Evolutionary conservation across 768 basidiomycete genomes (phyloP).

Genomic region (Megacollybia marginata): DNA sequence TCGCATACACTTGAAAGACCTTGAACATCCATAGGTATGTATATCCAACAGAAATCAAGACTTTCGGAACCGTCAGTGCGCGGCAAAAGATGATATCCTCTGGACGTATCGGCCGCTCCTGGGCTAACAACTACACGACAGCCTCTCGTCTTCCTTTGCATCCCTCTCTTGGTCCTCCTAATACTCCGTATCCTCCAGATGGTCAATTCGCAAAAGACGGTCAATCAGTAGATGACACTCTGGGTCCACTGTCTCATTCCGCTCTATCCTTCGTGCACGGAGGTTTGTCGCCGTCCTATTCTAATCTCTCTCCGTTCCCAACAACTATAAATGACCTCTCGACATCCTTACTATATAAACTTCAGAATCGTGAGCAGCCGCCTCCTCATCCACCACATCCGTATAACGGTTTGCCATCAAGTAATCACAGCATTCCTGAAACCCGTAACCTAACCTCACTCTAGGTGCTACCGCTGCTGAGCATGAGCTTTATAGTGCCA

Average conservation of each 20-base stretch:
- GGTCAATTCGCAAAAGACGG: slow-evolving; percentile 22
- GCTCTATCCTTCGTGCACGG: slow-evolving; percentile 94
- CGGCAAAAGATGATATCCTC: slow-evolving; percentile 70
- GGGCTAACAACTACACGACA: slow-evolving; percentile 81
- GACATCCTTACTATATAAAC: slow-evolving; percentile 56
- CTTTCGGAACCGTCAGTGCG: slow-evolving; percentile 64
- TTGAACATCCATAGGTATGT: slow-evolving; percentile 57
- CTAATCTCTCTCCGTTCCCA: slow-evolving; percentile 75
- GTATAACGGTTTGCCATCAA: slow-evolving; percentile 63
- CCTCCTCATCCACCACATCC: slow-evolving; percentile 78
- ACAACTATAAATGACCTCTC: slow-evolving; percentile 74
- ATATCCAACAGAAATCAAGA: slow-evolving; percentile 70
- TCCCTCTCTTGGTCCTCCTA: slow-evolving; percentile 56
- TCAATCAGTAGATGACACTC: slow-evolving; percentile 11
- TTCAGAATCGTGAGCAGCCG: slow-evolving; percentile 58
- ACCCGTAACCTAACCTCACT: slow-evolving; percentile 3
- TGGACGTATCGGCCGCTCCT: slow-evolving; percentile 73
- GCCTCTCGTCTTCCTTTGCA: slow-evolving; percentile 79
- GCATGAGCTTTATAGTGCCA: slow-evolving; percentile 56
- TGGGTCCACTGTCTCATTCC: slow-evolving; percentile 58
- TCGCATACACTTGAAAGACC: background rate
- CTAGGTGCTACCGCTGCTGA: slow-evolving; percentile 58
- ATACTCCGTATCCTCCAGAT: slow-evolving; percentile 48
- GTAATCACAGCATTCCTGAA: slow-evolving; percentile 15
- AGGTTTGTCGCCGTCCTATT: slow-evolving; percentile 75